Evolutionary conservation across 75 land plant species (phyloP).

Genomic region (Picea glauca): DNA sequence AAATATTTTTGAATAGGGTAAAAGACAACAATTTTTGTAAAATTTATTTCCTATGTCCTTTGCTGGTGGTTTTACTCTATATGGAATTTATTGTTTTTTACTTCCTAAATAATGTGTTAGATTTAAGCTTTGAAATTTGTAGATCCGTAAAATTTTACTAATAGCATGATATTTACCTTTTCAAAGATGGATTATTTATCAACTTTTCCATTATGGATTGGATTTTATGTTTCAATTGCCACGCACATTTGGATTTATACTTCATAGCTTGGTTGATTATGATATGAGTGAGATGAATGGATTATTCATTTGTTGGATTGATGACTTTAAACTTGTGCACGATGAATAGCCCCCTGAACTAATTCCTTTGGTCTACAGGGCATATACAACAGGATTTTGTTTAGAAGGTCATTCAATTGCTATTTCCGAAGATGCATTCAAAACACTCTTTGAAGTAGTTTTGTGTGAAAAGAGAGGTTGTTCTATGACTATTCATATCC

Average conservation of each 20-base stretch:
- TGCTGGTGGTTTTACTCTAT: no score
- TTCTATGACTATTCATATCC: conserved; percentile 9
- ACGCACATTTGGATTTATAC: neutral
- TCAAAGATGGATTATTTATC: neutral
- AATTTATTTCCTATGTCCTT: no score
- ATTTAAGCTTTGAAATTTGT: no score
- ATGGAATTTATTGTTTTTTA: no score
- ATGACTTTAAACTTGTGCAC: neutral
- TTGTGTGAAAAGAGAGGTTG: conserved; percentile 3
- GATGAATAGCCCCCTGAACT: neutral
- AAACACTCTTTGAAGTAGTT: conserved; percentile 10
- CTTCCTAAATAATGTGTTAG: no score
- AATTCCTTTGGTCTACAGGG: conserved; percentile 8
- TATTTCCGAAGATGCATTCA: conserved; percentile 18
- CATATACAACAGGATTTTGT: conserved; percentile 16
- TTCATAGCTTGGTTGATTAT: neutral
- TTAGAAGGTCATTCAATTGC: conserved; percentile 19
- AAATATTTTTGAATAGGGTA: no score
- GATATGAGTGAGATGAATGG: neutral
- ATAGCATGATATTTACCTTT: neutral
- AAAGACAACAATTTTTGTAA: no score
- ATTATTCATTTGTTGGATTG: neutral
- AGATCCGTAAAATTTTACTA: no score
- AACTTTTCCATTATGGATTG: neutral
- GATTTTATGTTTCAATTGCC: neutral